These are phyloP conservation scores for Penicillium paneum DNA, from an alignment of 2,329 filamentous ascomycete species.

Conservation along the genomic window DNA sequence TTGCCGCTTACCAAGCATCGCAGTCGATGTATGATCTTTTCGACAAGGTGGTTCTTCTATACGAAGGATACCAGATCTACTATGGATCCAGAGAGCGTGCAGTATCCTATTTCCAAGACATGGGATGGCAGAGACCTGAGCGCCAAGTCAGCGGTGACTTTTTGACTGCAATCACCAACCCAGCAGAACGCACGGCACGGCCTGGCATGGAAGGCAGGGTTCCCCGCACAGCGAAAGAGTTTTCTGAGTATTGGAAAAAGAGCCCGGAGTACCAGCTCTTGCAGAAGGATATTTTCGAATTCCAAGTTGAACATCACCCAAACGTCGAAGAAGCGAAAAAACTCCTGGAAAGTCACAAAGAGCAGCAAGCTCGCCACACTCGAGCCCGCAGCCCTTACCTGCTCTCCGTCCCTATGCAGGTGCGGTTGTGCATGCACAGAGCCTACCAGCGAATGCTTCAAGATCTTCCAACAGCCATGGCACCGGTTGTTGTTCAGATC, in stretches of 20 bases:
- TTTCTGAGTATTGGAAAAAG: slow-evolving; percentile 54
- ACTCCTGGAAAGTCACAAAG: slow-evolving; percentile 35
- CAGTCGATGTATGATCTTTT: slow-evolving; percentile 53
- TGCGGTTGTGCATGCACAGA: slow-evolving; percentile 73
- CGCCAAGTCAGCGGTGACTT: slow-evolving; percentile 67
- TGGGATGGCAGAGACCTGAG: slow-evolving; percentile 64
- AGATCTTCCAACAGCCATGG: slow-evolving; percentile 69
- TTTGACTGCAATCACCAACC: slow-evolving; percentile 64
- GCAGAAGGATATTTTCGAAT: slow-evolving; percentile 37
- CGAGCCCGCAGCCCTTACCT: slow-evolving; percentile 64
- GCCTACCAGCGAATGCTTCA: slow-evolving; percentile 71
- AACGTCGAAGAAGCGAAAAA: slow-evolving; percentile 26
- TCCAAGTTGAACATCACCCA: slow-evolving; percentile 36
- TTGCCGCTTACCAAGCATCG: slow-evolving; percentile 52
- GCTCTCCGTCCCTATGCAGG: slow-evolving; percentile 69
- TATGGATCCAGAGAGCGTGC: slow-evolving; percentile 61
- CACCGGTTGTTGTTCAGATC: slow-evolving; percentile 62
- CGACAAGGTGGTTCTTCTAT: slow-evolving; percentile 66
- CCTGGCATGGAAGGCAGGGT: slow-evolving; percentile 59
- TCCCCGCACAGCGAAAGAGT: slow-evolving; percentile 65
- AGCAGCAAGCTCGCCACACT: slow-evolving; percentile 38
- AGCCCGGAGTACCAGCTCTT: slow-evolving; percentile 46
- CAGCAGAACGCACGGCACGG: slow-evolving; percentile 53
- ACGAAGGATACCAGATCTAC: slow-evolving; percentile 71
- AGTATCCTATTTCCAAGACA: slow-evolving; percentile 61